Conservation (phyloP, 1,139 yeast species). For the Eremothecium sinecaudum region DNA sequence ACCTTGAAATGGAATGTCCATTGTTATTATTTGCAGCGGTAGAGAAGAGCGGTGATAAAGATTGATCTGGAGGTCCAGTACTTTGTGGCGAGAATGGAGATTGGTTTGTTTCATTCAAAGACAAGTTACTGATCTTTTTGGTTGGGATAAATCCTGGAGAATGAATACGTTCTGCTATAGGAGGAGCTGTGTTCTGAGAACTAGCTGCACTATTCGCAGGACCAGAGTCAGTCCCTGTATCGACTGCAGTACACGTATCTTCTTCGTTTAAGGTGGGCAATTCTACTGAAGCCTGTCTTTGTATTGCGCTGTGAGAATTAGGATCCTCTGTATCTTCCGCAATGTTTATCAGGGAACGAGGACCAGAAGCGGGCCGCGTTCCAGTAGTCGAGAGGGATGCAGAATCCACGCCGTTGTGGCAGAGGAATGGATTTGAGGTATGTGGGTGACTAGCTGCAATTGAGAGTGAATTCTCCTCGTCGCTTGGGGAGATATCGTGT, state of each 20-base stretch:
- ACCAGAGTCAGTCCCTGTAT: neutral
- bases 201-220: too few species aligned
- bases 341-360: conserved; percentile 3
- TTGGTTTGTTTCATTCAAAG: conserved; percentile 3
- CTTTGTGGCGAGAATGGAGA: neutral
- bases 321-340: conserved; percentile 4
- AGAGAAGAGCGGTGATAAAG: neutral
- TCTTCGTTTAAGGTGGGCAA: conserved; percentile 13
- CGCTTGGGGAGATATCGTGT: conserved; percentile 9
- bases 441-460: conserved; percentile 7
- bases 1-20: conserved; percentile 6
- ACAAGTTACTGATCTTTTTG: conserved; percentile 6
- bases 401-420: conserved; percentile 8
- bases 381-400: conserved; percentile 9
- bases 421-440: conserved; percentile 17
- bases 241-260: conserved; percentile 7
- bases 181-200: too few species aligned
- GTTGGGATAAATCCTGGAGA: conserved; percentile 2
- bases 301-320: too few species aligned
- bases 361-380: conserved; percentile 1
- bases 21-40: neutral
- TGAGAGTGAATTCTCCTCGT: conserved; percentile 6
- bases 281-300: conserved; percentile 4
- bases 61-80: neutral
- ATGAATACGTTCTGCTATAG: neutral